Percentiles rank a stretch among this genome's conserved stretches.
phyloP scores from a whole-genome alignment of 192 early-diverging fungal species.

The Coemansia sp. region DNA sequence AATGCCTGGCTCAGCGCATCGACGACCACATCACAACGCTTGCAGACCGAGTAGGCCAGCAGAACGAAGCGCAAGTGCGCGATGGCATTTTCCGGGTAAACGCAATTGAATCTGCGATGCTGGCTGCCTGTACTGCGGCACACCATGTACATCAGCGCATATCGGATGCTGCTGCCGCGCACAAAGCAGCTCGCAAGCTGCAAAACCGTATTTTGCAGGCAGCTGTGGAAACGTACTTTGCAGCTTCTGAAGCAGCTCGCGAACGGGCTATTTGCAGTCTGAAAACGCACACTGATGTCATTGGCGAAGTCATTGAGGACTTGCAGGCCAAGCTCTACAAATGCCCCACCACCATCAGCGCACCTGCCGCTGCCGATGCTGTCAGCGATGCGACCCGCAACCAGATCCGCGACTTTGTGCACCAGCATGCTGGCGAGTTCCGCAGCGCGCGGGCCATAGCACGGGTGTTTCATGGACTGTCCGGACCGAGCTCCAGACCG shows the following conservation, averaged over 20 bases:
- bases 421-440: constrained; percentile 22
- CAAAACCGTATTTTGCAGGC: constrained; percentile 24
- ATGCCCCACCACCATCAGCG: no score
- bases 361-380: neutral
- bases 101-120: constrained; percentile 19
- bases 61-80: constrained; percentile 28
- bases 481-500: constrained; percentile 28
- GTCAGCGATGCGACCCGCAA: constrained; percentile 4
- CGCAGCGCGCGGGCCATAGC: constrained; percentile 40
- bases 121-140: constrained; percentile 2
- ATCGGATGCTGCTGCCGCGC: neutral
- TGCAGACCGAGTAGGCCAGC: constrained; percentile 12
- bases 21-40: constrained; percentile 30
- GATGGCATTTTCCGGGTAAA: constrained; percentile 24
- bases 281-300: neutral
- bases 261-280: constrained; percentile 3
- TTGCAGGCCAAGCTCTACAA: no score
- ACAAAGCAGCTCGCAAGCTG: neutral
- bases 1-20: constrained; percentile 21
- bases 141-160: neutral
- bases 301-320: no score
- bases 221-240: constrained; percentile 33
- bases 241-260: constrained; percentile 9
- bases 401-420: constrained; percentile 23
- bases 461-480: constrained; percentile 43